A percentile compares a stretch with the other conserved stretches of the same genome.
Conservation (phyloP, 495 filamentous ascomycete species). For the Aspergillus bridgeri region DNA sequence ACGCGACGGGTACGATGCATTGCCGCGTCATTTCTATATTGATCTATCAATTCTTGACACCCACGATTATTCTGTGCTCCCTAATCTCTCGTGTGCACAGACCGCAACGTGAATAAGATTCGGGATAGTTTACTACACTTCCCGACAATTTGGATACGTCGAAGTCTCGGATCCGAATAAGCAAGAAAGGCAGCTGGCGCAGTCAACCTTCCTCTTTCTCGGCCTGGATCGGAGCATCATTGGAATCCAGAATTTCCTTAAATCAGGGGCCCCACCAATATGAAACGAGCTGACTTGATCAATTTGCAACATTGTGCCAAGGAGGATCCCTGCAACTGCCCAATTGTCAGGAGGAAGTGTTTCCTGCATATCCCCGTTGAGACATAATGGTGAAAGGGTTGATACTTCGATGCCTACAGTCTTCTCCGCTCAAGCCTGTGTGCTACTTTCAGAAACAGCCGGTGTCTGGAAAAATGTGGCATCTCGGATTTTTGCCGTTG, state of each 20-base stretch:
- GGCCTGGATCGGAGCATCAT: not conserved
- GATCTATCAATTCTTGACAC: slow-evolving; percentile 33
- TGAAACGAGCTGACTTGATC: too few relatives aligned
- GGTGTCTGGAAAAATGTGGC: too few relatives aligned
- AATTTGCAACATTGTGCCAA: too few relatives aligned
- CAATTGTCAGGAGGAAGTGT: too few relatives aligned
- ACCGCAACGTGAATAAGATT: slow-evolving; percentile 15
- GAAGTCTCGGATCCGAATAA: slow-evolving; percentile 21
- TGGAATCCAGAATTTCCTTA: too few relatives aligned
- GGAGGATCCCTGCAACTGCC: too few relatives aligned
- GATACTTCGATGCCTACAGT: not conserved
- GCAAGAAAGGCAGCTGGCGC: slow-evolving; percentile 23
- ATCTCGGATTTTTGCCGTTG: too few relatives aligned
- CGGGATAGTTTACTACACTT: slow-evolving; percentile 20
- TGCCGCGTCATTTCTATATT: slow-evolving; percentile 21
- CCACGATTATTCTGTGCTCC: slow-evolving; percentile 50
- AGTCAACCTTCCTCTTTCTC: slow-evolving; percentile 19
- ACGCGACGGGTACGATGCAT: too few relatives aligned
- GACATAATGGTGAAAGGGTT: too few relatives aligned
- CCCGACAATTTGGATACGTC: slow-evolving; percentile 23
- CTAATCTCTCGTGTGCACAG: slow-evolving; percentile 28
- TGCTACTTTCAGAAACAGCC: too few relatives aligned
- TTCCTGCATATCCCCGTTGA: too few relatives aligned
- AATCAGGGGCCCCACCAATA: too few relatives aligned
- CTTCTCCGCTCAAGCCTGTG: not conserved